These are phyloP conservation scores for Aspergillus olivimuriae DNA, from an alignment of 495 filamentous ascomycete species.

Conservation along the genomic window DNA sequence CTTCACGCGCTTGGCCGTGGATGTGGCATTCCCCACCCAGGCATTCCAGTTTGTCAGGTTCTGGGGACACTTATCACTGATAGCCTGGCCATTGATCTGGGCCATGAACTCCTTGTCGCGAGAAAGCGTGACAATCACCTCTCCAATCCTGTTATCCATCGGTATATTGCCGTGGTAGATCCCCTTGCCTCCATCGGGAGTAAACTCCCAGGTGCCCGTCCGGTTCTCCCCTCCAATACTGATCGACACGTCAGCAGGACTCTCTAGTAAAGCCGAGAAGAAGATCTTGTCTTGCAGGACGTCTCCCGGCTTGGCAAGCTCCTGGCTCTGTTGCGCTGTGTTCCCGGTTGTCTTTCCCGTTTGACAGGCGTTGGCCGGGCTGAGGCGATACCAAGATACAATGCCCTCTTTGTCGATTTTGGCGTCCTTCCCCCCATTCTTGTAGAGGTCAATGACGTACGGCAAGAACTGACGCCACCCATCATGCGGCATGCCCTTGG, in stretches of 20 bases:
- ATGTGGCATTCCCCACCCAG: slow-evolving; percentile 32
- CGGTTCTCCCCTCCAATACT: slow-evolving; percentile 39
- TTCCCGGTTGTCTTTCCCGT: slow-evolving; percentile 34
- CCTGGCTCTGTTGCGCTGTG: slow-evolving; percentile 11
- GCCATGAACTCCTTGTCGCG: slow-evolving; percentile 29
- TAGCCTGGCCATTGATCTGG: slow-evolving; percentile 36
- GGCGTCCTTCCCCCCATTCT: slow-evolving; percentile 40
- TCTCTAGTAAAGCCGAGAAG: slow-evolving; percentile 27
- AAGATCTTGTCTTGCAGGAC: slow-evolving; percentile 30
- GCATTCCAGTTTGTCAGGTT: slow-evolving; percentile 51
- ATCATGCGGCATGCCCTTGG: slow-evolving; percentile 45
- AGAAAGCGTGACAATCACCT: slow-evolving; percentile 44
- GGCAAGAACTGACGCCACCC: slow-evolving; percentile 52
- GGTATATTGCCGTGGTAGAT: slow-evolving; percentile 48
- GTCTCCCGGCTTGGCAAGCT: slow-evolving; percentile 5
- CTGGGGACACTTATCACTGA: slow-evolving; percentile 37
- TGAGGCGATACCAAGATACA: slow-evolving; percentile 59
- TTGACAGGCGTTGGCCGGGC: slow-evolving; percentile 26
- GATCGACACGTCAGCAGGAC: slow-evolving; percentile 36
- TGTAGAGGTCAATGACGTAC: slow-evolving; percentile 59
- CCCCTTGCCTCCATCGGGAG: slow-evolving; percentile 26
- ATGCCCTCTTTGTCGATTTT: slow-evolving; percentile 43
- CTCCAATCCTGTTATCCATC: slow-evolving; percentile 43
- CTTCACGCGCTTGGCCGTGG: not conserved
- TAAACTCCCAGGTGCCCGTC: slow-evolving; percentile 27